Percentiles rank a stretch among this genome's conserved stretches.
phyloP scores from a whole-genome alignment of 2,329 filamentous ascomycete species.

The Fusarium oligoseptatum region DNA sequence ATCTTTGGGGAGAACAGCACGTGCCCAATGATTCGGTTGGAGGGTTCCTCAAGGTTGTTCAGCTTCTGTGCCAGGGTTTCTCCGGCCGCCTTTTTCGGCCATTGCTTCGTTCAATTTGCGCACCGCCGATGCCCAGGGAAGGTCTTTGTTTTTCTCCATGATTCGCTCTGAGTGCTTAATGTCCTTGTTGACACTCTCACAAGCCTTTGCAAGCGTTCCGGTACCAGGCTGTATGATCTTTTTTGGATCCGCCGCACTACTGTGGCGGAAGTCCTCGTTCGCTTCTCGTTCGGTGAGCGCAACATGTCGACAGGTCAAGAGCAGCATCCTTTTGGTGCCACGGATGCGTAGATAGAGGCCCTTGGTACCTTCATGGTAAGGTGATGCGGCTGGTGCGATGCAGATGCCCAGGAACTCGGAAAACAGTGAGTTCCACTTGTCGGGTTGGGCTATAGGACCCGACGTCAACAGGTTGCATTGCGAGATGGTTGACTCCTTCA shows the following conservation, averaged over 20 bases:
- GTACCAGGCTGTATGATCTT: background rate
- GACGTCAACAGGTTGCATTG: background rate
- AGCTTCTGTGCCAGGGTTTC: too few relatives aligned
- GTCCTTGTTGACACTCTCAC: too few relatives aligned
- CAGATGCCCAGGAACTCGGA: background rate
- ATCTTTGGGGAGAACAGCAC: constrained; percentile 8
- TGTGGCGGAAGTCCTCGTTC: background rate
- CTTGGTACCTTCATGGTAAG: background rate
- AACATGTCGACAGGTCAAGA: background rate
- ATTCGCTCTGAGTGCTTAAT: background rate
- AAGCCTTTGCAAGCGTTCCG: background rate
- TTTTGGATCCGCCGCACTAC: background rate
- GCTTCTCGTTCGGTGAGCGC: background rate
- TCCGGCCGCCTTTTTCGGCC: background rate
- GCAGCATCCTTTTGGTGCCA: background rate
- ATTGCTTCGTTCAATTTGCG: background rate
- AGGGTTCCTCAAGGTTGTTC: background rate
- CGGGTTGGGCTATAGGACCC: background rate
- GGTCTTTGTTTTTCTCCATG: background rate
- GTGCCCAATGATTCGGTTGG: constrained; percentile 5
- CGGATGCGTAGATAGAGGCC: background rate
- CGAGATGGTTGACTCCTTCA: background rate
- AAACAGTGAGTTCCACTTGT: background rate
- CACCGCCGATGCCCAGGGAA: background rate
- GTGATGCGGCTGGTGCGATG: background rate